Conservation (phyloP, 768 basidiomycete species). For the Pulveroboletus sp. region DNA sequence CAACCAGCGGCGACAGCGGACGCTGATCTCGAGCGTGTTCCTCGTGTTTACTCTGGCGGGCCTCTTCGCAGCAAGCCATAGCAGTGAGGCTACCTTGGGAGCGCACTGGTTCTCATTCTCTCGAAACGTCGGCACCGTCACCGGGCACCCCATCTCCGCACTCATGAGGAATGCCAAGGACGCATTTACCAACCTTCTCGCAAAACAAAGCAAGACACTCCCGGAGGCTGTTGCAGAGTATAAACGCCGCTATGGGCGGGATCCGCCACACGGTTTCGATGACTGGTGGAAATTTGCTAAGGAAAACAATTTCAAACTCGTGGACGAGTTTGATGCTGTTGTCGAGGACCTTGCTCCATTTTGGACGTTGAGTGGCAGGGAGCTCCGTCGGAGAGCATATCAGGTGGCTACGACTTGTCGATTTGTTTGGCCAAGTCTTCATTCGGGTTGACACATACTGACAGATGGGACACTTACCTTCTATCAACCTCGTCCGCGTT, state of each 20-base stretch:
- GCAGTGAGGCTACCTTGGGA: neutral
- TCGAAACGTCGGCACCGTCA: slow-evolving; percentile 2
- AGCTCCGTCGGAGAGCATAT: slow-evolving; percentile 60
- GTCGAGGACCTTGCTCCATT: slow-evolving; percentile 81
- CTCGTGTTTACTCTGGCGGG: slow-evolving; percentile 53
- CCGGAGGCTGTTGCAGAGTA: slow-evolving; percentile 72
- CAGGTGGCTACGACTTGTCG: slow-evolving; percentile 40
- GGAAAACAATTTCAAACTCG: slow-evolving; percentile 69
- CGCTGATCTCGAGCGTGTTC: slow-evolving; percentile 43
- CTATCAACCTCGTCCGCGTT: slow-evolving; percentile 82
- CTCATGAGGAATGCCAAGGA: slow-evolving; percentile 83
- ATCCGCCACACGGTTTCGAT: slow-evolving; percentile 90
- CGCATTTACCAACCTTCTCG: slow-evolving; percentile 62
- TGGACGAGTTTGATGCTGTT: slow-evolving; percentile 90
- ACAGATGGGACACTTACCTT: slow-evolving; percentile 75
- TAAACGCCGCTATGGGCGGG: slow-evolving; percentile 71
- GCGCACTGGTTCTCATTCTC: slow-evolving; percentile 19
- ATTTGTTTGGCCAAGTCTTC: no score
- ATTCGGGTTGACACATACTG: neutral
- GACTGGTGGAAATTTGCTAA: slow-evolving; percentile 83
- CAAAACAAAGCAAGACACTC: slow-evolving; percentile 77
- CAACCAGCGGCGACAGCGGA: slow-evolving; percentile 31
- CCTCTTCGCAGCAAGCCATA: slow-evolving; percentile 39
- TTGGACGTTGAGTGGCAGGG: slow-evolving; percentile 69
- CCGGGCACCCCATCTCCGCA: slow-evolving; percentile 75